Percentiles rank a stretch among this genome's conserved stretches.
These are phyloP conservation scores for Phytophthora idaei DNA, from an alignment of 352 stramenopile genomes.

Conservation along the genomic window DNA sequence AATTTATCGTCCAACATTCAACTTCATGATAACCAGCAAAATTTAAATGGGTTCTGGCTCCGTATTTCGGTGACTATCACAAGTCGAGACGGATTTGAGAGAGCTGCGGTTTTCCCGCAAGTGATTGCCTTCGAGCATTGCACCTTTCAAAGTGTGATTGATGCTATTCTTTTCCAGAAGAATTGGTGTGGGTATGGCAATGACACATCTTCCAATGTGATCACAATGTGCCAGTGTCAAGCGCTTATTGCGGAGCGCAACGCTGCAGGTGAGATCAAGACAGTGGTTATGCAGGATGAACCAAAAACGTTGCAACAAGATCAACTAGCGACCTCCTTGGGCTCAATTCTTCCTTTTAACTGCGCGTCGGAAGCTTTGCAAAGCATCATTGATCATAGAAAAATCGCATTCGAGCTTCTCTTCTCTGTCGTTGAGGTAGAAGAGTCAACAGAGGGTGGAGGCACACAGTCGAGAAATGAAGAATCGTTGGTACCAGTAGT, in stretches of 20 bases:
- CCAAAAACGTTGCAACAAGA: constrained; percentile 11
- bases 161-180: constrained; percentile 53
- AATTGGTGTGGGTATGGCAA: constrained; percentile 65
- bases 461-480: not conserved
- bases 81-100: constrained; percentile 19
- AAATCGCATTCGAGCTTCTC: constrained; percentile 17
- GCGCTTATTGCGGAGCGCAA: constrained; percentile 8
- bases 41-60: constrained; percentile 9
- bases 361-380: constrained; percentile 6
- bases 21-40: not conserved
- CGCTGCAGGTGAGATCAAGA: constrained; percentile 13
- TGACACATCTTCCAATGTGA: not conserved
- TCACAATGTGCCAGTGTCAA: constrained; percentile 13
- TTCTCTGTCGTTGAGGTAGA: constrained; percentile 17
- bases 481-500: not conserved
- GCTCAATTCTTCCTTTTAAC: not conserved
- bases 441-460: not conserved
- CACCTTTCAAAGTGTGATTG: constrained; percentile 8
- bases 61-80: constrained; percentile 17
- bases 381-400: not conserved
- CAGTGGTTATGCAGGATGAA: not conserved
- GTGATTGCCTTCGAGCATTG: constrained; percentile 15
- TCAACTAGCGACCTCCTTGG: constrained; percentile 10
- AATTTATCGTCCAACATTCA: constrained; percentile 1
- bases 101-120: constrained; percentile 13